Conservation (phyloP, 2,329 filamentous ascomycete genomes). For the Pseudogymnoascus sp. region DNA sequence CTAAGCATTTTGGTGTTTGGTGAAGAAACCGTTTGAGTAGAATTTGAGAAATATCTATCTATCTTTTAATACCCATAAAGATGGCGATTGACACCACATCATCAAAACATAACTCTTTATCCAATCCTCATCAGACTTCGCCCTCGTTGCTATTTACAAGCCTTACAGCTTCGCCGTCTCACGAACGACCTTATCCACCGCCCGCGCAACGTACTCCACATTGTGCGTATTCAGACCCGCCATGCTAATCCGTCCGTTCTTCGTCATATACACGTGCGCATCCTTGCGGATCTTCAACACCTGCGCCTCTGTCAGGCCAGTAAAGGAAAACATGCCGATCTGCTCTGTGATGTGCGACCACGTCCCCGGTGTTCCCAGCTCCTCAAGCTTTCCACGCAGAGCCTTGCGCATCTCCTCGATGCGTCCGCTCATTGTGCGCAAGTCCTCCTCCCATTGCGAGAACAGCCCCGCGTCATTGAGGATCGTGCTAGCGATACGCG, state of each 20-base stretch:
- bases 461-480: conserved; percentile 80
- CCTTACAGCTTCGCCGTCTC: conserved; percentile 16
- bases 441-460: conserved; percentile 84
- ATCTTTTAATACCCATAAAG: not conserved
- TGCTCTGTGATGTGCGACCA: conserved; percentile 98
- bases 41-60: conserved; percentile 5
- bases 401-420: conserved; percentile 86
- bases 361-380: conserved; percentile 73
- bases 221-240: conserved; percentile 91
- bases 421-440: conserved; percentile 87
- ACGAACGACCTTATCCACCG: conserved; percentile 73
- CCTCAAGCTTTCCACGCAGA: conserved; percentile 73
- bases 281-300: conserved; percentile 63
- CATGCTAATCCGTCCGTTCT: conserved; percentile 98
- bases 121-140: not conserved
- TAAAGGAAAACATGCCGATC: conserved; percentile 99
- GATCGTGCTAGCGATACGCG: conserved; percentile 75
- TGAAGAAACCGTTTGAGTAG: not conserved
- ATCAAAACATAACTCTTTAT: not conserved
- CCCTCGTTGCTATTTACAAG: not conserved
- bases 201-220: conserved; percentile 85
- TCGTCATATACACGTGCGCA: conserved; percentile 83
- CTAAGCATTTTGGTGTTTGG: not conserved
- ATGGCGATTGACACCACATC: not conserved
- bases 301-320: conserved; percentile 67